phyloP scores from a whole-genome alignment of 495 filamentous ascomycete species.

The Trichoderma orchidacearum region DNA sequence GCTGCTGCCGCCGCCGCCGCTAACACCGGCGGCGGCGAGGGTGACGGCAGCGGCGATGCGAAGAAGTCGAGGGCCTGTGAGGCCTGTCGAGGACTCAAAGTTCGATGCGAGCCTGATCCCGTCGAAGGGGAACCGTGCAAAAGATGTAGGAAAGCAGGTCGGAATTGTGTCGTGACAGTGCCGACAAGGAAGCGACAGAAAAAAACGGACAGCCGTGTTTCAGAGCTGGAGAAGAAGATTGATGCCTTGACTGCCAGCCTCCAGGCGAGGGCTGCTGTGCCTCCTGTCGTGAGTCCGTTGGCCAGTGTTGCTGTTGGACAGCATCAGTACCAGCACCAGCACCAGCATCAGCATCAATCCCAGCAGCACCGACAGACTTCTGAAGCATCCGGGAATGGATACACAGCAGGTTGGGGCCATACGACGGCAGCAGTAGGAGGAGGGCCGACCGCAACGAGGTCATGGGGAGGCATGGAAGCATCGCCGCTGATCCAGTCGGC shows the following conservation, averaged over 20 bases:
- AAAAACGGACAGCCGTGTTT: constrained; percentile 83
- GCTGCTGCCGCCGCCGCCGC: background rate
- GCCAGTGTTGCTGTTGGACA: too few species aligned
- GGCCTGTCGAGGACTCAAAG: constrained; percentile 79
- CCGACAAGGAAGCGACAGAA: constrained; percentile 82
- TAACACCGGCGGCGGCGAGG: background rate
- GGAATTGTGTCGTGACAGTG: constrained; percentile 67
- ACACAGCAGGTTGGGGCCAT: background rate
- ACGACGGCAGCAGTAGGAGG: background rate
- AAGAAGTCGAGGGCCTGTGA: constrained; percentile 83
- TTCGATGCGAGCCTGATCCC: constrained; percentile 69
- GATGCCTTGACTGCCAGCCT: constrained; percentile 73
- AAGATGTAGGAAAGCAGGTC: constrained; percentile 71
- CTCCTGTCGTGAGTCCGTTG: background rate
- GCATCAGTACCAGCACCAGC: background rate
- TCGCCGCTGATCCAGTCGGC: constrained; percentile 2
- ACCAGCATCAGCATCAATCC: background rate
- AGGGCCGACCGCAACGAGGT: background rate
- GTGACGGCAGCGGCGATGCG: background rate
- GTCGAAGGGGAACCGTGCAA: constrained; percentile 55
- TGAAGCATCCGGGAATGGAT: background rate
- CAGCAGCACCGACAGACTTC: too few species aligned
- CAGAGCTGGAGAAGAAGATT: constrained; percentile 90
- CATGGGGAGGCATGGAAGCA: background rate
- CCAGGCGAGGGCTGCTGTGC: constrained; percentile 32